Base-by-base conservation (phyloP, 1,284 basidiomycete species). In the Microbotryum saponariae region DNA sequence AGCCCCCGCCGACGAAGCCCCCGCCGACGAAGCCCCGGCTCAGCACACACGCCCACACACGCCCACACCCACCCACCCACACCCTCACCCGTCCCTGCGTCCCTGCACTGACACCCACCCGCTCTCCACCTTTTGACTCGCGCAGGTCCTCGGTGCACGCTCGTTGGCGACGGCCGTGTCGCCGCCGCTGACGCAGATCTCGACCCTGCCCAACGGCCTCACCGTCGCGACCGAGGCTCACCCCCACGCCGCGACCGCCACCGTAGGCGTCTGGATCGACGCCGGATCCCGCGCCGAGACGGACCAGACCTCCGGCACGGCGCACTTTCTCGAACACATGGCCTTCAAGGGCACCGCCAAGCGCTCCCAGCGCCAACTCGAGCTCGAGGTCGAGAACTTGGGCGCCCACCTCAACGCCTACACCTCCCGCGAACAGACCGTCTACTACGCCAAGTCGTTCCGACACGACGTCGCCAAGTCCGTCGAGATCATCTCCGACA, bases 391-490 rank as follows among this genome's bases (percentile, higher is more conserved):
- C 53, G 94, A 99, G 80, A 96, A 97, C 80, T 82, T 97, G 65
- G 96, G 96, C 70, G 91, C 94, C 47, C 94, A 97, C 77, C 80
- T 99, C 65, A 97, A 98, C 77, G 94, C 96, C 59, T 98, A 97
- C 81, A 99, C 94, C 21, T 97, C 93, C 50, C 85, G 94, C 69
- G 94, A 98, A 79, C 94, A 98, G 79, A 99, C 96, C 37, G 93
- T 97, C 67, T 99, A 97, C 82, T 97, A 97, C 77, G 94, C 94
- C 75, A 97, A 97, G 83, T 88, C 89, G 75, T 98, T 99, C 85
- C 84, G 88, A 76, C 89, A 94, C 81, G 96, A 98, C 76, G 90
- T 97, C 23, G 84, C 85, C 42, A 83, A 83, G 63, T 85, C 91
- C 37, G 92, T 98, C 64, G 91, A 97, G 78, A 96, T 99, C 79